Percentiles rank a stretch among this genome's conserved stretches.
phyloP scores from a whole-genome alignment of 2,329 filamentous ascomycete genomes.

The Aspergillus pseudonomiae region DNA sequence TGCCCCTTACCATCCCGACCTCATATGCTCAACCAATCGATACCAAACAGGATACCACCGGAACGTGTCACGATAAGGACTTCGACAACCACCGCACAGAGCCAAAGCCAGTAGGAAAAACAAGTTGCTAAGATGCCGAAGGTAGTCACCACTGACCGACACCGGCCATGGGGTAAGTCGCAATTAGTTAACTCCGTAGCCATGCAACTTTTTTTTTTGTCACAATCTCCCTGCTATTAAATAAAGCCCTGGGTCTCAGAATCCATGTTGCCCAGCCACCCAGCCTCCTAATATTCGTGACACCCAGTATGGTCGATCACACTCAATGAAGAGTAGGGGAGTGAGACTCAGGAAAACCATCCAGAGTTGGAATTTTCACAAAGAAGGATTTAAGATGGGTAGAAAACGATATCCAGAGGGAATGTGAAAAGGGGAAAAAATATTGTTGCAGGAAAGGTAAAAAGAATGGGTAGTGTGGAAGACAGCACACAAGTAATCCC shows the following conservation, averaged over 20 bases:
- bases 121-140: slow-evolving; percentile 1
- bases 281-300: slow-evolving; percentile 25
- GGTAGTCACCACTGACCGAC: background rate
- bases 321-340: background rate
- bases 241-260: slow-evolving; percentile 9
- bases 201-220: slow-evolving; percentile 15
- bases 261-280: slow-evolving; percentile 28
- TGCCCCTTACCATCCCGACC: background rate
- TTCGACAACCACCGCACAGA: background rate
- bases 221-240: slow-evolving; percentile 7
- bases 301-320: background rate
- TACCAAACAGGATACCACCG: background rate
- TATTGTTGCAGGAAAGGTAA: background rate
- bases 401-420: background rate
- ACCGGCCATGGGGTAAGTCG: slow-evolving; percentile 8
- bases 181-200: slow-evolving; percentile 15
- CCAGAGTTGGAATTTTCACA: background rate
- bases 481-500: slow-evolving; percentile 1
- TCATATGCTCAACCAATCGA: background rate
- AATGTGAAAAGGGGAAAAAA: background rate
- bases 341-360: background rate
- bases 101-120: background rate
- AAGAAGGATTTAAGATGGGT: background rate
- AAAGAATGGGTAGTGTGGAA: background rate
- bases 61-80: background rate